A percentile compares a stretch with the other conserved stretches of the same genome.
Evolutionary conservation across 345 rosid genomes (phyloP).

Genomic region (Gossypium turneri): DNA sequence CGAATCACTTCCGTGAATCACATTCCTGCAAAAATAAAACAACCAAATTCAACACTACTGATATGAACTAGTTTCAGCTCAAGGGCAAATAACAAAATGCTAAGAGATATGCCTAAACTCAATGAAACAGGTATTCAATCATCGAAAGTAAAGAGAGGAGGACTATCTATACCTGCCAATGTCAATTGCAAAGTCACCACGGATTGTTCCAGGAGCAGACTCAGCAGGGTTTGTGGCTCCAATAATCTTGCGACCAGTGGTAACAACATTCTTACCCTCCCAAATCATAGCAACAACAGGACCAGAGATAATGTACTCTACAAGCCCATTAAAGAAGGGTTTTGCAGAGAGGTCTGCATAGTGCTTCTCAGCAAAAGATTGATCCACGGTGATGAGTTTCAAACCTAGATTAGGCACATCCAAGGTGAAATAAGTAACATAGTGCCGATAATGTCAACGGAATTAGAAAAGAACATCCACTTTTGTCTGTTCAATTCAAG

Average conservation of each 20-base stretch:
- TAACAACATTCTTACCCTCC: slow-evolving; percentile 88
- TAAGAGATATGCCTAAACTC: background rate
- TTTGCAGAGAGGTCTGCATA: slow-evolving; percentile 72
- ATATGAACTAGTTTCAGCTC: background rate
- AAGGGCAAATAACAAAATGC: background rate
- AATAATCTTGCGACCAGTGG: slow-evolving; percentile 82
- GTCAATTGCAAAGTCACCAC: slow-evolving; percentile 86
- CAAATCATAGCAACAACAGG: slow-evolving; percentile 97
- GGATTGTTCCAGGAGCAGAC: slow-evolving; percentile 91
- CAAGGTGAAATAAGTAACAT: background rate
- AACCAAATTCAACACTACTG: background rate
- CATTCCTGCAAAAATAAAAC: slow-evolving; percentile 47
- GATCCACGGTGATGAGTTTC: slow-evolving; percentile 69
- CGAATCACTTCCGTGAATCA: slow-evolving; percentile 86
- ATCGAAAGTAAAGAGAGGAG: background rate
- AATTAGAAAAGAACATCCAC: background rate
- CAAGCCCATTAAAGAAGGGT: slow-evolving; percentile 87
- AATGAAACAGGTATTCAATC: too few species aligned
- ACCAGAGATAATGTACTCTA: slow-evolving; percentile 88
- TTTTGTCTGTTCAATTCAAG: background rate
- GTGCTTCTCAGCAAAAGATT: slow-evolving; percentile 80
- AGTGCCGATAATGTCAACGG: background rate
- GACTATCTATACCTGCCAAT: slow-evolving; percentile 58
- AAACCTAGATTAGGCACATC: slow-evolving; percentile 43
- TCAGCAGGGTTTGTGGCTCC: slow-evolving; percentile 98